These are phyloP conservation scores for Rhododendron molle DNA, from an alignment of 148 eudicot species.

Conservation along the genomic window DNA sequence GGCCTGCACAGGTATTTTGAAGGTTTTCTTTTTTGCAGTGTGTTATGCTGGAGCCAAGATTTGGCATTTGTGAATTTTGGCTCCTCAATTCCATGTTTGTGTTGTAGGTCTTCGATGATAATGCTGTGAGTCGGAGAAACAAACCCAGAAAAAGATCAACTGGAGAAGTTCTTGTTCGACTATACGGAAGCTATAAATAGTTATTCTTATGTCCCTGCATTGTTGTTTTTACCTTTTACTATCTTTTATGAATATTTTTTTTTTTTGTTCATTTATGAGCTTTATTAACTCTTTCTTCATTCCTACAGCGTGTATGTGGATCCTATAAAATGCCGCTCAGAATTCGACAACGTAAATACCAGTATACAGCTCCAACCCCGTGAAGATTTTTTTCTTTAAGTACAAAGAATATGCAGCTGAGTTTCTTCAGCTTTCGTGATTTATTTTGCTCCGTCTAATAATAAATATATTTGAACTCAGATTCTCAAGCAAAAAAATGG, in stretches of 20 bases:
- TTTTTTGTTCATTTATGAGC: background rate
- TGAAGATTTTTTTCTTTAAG: background rate
- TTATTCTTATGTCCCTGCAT: slow-evolving; percentile 18
- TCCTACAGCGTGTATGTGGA: slow-evolving; percentile 48
- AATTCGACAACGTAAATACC: slow-evolving; percentile 46
- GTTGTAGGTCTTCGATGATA: slow-evolving; percentile 49
- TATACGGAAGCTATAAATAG: slow-evolving; percentile 72
- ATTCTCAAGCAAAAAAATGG: slow-evolving; percentile 42
- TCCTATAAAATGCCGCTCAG: slow-evolving; percentile 26
- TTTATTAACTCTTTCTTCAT: slow-evolving; percentile 4
- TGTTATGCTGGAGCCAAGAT: background rate
- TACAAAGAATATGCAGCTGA: background rate
- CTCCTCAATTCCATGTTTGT: background rate
- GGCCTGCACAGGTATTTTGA: slow-evolving; percentile 67
- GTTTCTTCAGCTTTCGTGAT: background rate
- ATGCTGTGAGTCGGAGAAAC: slow-evolving; percentile 26
- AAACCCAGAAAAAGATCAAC: slow-evolving; percentile 41
- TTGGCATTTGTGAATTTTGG: background rate
- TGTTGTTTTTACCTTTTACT: background rate
- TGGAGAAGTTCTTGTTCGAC: slow-evolving; percentile 57
- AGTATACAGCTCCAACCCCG: background rate
- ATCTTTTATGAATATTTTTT: background rate
- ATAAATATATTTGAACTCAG: slow-evolving; percentile 21
- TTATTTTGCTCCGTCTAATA: background rate
- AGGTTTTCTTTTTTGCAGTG: background rate